Percentiles rank a stretch among this genome's conserved stretches.
These are phyloP conservation scores for Sugiyamaella sp. DNA, from an alignment of 1,139 yeast genomes.

Conservation along the genomic window DNA sequence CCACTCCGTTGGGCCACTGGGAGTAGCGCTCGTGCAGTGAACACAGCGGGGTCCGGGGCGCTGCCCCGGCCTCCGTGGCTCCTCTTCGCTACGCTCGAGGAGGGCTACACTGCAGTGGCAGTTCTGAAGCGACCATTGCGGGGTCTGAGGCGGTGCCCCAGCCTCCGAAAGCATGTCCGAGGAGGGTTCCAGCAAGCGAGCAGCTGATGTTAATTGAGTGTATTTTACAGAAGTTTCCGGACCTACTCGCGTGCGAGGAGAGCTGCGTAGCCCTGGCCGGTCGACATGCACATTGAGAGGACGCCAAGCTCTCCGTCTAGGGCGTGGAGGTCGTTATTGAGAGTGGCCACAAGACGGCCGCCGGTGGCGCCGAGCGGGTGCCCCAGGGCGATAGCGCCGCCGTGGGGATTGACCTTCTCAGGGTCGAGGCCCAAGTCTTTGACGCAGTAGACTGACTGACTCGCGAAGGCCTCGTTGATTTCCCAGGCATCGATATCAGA, in stretches of 20 bases:
- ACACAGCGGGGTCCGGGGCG: no score
- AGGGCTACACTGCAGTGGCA: no score
- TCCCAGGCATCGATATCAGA: slow-evolving; percentile 47
- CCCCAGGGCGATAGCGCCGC: slow-evolving; percentile 52
- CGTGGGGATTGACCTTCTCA: slow-evolving; percentile 47
- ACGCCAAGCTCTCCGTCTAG: slow-evolving; percentile 44
- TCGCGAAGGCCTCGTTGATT: slow-evolving; percentile 50
- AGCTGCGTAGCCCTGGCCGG: slow-evolving; percentile 51
- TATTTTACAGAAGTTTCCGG: not conserved
- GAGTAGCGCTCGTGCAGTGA: no score
- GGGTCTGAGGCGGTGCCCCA: no score
- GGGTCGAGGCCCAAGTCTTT: slow-evolving; percentile 42
- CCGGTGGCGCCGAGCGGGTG: slow-evolving; percentile 52
- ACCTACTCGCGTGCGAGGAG: slow-evolving; percentile 43
- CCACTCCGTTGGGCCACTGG: no score
- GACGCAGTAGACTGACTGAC: slow-evolving; percentile 46
- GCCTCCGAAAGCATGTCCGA: no score
- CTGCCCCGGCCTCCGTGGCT: no score
- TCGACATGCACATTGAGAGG: slow-evolving; percentile 50
- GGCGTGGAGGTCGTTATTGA: slow-evolving; percentile 44
- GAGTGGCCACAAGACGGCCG: slow-evolving; percentile 45
- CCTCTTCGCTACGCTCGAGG: no score
- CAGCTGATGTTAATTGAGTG: no score
- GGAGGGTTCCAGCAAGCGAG: no score
- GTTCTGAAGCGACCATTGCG: no score